These are phyloP conservation scores for Plasmodium berghei DNA, from an alignment of 169 alveolate species.

Conservation along the genomic window DNA sequence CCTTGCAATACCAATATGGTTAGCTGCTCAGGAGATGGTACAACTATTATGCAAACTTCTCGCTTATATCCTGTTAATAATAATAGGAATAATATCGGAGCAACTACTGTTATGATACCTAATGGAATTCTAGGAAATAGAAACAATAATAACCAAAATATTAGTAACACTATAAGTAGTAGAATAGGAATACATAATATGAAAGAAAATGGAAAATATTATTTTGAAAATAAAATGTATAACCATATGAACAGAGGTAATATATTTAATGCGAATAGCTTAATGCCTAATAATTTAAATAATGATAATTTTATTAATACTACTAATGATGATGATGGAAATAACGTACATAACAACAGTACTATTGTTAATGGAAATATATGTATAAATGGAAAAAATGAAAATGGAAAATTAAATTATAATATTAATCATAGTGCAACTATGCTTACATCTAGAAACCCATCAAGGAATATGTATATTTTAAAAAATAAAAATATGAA, in stretches of 20 bases:
- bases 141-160: not conserved
- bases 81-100: not conserved
- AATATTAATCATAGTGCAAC: conserved; percentile 42
- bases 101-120: conserved; percentile 23
- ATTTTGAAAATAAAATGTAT: not conserved
- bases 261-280: not conserved
- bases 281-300: not conserved
- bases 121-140: conserved; percentile 6
- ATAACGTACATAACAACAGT: not conserved
- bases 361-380: not conserved
- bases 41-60: not conserved
- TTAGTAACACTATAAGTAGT: not conserved
- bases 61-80: conserved; percentile 3
- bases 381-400: conserved; percentile 11
- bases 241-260: not conserved
- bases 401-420: conserved; percentile 2
- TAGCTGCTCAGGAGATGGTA: not conserved
- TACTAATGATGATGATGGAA: not conserved
- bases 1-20: not conserved
- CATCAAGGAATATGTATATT: conserved; percentile 27
- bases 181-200: not conserved
- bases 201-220: not conserved
- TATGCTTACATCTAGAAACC: conserved; percentile 35
- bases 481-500: conserved; percentile 8
- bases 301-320: conserved; percentile 6